Evolutionary conservation across 805 yeast species (phyloP).

Genomic region (Candida broadrunensis): DNA sequence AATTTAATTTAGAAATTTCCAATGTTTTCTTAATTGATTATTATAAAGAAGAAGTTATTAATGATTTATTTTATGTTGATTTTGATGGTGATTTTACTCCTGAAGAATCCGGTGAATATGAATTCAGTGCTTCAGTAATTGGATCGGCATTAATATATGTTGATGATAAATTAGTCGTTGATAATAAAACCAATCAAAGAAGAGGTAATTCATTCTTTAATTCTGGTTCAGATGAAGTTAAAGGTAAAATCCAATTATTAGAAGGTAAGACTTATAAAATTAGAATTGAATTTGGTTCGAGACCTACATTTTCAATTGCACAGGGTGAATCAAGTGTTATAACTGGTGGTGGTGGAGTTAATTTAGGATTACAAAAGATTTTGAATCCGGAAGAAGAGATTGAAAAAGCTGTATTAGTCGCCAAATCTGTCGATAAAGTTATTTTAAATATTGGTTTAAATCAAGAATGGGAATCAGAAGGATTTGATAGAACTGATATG

Average conservation of each 20-base stretch:
- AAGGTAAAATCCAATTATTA: constrained; percentile 31
- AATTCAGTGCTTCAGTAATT: constrained; percentile 47
- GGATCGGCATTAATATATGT: constrained; percentile 58
- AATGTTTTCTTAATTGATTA: constrained; percentile 19
- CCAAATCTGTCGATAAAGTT: constrained; percentile 25
- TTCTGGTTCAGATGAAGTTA: constrained; percentile 49
- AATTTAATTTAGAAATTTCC: constrained; percentile 13
- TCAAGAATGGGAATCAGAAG: constrained; percentile 31
- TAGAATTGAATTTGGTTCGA: constrained; percentile 47
- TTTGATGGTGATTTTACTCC: constrained; percentile 44
- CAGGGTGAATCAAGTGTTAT: constrained; percentile 15
- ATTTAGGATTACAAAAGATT: constrained; percentile 18
- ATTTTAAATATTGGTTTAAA: constrained; percentile 24
- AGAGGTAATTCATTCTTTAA: constrained; percentile 49
- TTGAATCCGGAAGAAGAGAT: constrained; percentile 23
- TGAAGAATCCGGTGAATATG: constrained; percentile 46
- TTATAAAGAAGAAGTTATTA: constrained; percentile 14
- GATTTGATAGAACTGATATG: constrained; percentile 26
- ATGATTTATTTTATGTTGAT: constrained; percentile 38
- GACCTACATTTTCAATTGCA: constrained; percentile 9
- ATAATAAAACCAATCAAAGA: constrained; percentile 51
- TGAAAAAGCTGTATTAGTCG: constrained; percentile 20
- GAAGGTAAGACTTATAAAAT: constrained; percentile 45
- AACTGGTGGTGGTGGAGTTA: constrained; percentile 23
- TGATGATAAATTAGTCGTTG: constrained; percentile 51